Evolutionary conservation across 2,329 filamentous ascomycete species (phyloP), one percentile per base, ranked within the genome.

Genomic region (Zymoseptoria brevis): DNA sequence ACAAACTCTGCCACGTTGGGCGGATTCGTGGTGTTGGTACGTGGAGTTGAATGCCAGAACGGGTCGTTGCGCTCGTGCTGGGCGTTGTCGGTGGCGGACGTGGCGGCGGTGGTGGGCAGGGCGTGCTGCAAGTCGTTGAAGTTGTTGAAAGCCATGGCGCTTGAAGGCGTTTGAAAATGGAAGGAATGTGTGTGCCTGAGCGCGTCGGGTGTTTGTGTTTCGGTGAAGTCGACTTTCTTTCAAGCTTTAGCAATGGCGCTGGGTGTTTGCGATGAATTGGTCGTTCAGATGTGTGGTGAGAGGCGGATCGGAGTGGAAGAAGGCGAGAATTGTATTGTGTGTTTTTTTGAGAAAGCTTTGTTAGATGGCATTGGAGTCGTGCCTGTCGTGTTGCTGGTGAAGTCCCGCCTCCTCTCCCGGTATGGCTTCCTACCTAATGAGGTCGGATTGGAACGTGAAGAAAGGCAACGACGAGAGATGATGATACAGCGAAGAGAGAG

Each of bases 31-130:
- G 55, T 50, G 45, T 58, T 55, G 21, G 59, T 60, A 26, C 62
- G 61, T 29, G 64, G 62, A 2, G 64, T 62, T 1, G 64, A 59
- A 8, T 66, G 58, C 57, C 59, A 66, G 57, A 66, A 66, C 8
- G 61, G 62, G 48, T 66, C 64, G 22, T 41, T 53, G 50, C 22
- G 24, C 52, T 35, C 29, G 41, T 35, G 29, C 5, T 55, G 29
- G 29, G 19, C 19, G 29, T 45, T 9, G 22, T 26, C 54, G 54
- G 41, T 22, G 50, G 19, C 24, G 11, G 55, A 7, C 49, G 55
- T 49, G 45, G 48, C 45, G 30, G 45, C 35, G 51, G 55, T 19
- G 35, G 26, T 26, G 45, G 22, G 54, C 19, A 24, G 19, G 16
- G 19, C 35, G 13, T 5, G 13, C 35, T 45, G 35, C 35, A 45